Percentiles rank a stretch among this genome's conserved stretches.
phyloP scores from a whole-genome alignment of 768 basidiomycete species.

The Boletus tylopilopsis region DNA sequence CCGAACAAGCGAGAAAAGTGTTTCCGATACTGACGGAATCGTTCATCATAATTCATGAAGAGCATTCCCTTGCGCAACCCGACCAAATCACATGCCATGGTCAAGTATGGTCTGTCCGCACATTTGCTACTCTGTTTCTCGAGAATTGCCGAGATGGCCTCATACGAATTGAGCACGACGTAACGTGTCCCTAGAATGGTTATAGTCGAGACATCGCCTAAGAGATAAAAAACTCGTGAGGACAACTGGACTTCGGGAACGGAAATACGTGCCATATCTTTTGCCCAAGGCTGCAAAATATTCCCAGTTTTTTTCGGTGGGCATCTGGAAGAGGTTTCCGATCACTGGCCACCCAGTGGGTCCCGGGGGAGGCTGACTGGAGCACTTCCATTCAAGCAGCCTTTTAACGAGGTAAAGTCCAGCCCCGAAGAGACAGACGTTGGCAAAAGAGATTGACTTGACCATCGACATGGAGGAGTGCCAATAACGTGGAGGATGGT shows the following conservation, averaged over 20 bases:
- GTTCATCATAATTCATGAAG: conserved; percentile 11
- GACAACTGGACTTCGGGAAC: background rate
- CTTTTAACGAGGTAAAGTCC: conserved; percentile 7
- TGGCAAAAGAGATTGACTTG: background rate
- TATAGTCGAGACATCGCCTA: conserved; percentile 18
- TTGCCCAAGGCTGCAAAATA: conserved; percentile 52
- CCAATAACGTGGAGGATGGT: too few species aligned
- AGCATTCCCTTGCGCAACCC: background rate
- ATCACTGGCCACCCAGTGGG: conserved; percentile 37
- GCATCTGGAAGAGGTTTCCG: conserved; percentile 54
- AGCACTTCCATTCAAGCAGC: background rate
- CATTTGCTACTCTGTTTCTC: conserved; percentile 53
- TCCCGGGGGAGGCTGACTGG: conserved; percentile 15
- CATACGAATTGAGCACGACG: conserved; percentile 46
- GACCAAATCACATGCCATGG: conserved; percentile 24
- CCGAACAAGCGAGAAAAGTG: conserved; percentile 8
- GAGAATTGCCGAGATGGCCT: conserved; percentile 45
- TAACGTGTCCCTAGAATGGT: conserved; percentile 43
- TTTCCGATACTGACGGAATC: conserved; percentile 15
- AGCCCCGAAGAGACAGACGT: conserved; percentile 15
- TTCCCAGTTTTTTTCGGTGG: conserved; percentile 46
- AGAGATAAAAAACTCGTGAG: conserved; percentile 15
- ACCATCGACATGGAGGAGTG: background rate
- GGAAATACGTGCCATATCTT: conserved; percentile 40
- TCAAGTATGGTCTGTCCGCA: conserved; percentile 29